These are phyloP conservation scores for Tephrocybe sp. DNA, from an alignment of 768 basidiomycete species.

Conservation along the genomic window DNA sequence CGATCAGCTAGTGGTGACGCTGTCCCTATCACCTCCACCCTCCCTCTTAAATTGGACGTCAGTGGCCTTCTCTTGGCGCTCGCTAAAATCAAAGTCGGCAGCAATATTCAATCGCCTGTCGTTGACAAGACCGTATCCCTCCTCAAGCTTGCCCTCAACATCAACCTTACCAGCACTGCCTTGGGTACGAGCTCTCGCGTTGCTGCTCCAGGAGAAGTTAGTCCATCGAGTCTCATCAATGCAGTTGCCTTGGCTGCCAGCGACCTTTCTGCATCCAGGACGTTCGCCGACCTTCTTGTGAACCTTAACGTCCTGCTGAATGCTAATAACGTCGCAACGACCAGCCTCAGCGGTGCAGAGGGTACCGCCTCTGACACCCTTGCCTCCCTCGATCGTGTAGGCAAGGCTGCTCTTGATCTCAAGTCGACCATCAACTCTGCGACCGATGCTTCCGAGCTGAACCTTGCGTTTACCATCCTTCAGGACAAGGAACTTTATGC, in stretches of 20 bases:
- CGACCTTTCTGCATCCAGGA: constrained; percentile 10
- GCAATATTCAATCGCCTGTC: background rate
- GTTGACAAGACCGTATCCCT: background rate
- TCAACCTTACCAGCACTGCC: constrained; percentile 1
- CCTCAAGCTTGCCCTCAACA: background rate
- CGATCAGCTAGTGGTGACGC: background rate
- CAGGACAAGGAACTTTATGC: no score
- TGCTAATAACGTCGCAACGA: background rate
- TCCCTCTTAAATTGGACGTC: background rate
- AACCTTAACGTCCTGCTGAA: background rate
- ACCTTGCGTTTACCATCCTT: background rate
- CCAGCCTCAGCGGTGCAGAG: background rate
- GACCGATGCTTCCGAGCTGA: background rate
- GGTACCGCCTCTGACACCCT: background rate
- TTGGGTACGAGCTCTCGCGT: background rate
- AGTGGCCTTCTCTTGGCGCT: background rate
- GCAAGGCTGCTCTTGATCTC: constrained; percentile 2
- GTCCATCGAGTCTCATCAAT: background rate
- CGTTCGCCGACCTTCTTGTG: constrained; percentile 9
- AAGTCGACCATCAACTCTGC: background rate
- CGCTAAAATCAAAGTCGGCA: background rate
- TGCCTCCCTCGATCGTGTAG: background rate
- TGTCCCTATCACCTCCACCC: background rate
- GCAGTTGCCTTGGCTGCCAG: constrained; percentile 4
- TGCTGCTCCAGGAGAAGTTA: no score